Conservation (phyloP, 2,329 filamentous ascomycete species). For the Coniochaeta ligniaria region DNA sequence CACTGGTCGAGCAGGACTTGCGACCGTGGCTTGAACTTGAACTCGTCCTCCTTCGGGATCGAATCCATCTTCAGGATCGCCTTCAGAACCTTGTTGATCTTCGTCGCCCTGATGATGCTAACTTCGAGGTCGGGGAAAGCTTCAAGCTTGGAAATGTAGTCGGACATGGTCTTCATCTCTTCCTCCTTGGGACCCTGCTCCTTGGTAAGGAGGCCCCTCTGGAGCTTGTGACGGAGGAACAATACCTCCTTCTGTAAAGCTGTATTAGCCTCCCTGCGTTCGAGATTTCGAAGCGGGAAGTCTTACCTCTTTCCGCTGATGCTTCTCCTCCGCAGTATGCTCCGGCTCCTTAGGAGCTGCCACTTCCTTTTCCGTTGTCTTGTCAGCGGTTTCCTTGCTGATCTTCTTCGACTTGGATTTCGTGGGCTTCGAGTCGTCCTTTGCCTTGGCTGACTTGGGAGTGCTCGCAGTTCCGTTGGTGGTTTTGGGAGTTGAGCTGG, state of each 20-base stretch:
- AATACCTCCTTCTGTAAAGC: constrained; percentile 63
- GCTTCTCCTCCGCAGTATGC: constrained; percentile 50
- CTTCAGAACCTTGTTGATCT: constrained; percentile 98
- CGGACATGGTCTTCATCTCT: constrained; percentile 73
- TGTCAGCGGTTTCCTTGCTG: constrained; percentile 34
- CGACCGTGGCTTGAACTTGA: constrained; percentile 80
- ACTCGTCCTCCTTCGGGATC: constrained; percentile 85
- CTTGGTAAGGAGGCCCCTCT: constrained; percentile 84
- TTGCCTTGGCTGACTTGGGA: constrained; percentile 48
- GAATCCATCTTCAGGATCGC: constrained; percentile 80
- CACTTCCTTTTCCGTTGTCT: constrained; percentile 41
- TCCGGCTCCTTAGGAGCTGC: constrained; percentile 46
- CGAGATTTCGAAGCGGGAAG: neutral
- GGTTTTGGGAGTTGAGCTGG: constrained; percentile 61
- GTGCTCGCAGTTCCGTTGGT: constrained; percentile 50
- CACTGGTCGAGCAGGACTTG: constrained; percentile 76
- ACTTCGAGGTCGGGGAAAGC: constrained; percentile 73
- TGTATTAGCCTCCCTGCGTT: constrained; percentile 22
- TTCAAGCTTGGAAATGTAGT: constrained; percentile 76
- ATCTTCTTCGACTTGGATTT: constrained; percentile 42
- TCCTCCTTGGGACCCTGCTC: constrained; percentile 82
- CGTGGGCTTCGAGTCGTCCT: constrained; percentile 39
- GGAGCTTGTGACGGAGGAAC: constrained; percentile 88
- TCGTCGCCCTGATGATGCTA: constrained; percentile 80
- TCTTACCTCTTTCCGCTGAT: constrained; percentile 51